phyloP scores from a whole-genome alignment of 257 asterid species.

The Solanum etuberosum region DNA sequence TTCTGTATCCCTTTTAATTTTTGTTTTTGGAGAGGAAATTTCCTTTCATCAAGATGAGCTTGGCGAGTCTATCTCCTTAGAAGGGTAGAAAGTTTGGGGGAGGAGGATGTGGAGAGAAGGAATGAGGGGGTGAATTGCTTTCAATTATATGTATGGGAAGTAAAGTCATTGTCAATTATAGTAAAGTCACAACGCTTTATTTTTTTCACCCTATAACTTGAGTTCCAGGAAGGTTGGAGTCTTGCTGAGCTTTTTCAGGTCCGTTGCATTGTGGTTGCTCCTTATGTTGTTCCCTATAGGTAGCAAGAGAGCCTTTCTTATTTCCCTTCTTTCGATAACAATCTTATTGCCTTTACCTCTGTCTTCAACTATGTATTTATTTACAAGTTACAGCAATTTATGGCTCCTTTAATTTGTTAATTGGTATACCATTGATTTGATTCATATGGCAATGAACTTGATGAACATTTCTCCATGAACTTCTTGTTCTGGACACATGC shows the following conservation, averaged over 20 bases:
- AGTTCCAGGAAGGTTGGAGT: constrained; percentile 95
- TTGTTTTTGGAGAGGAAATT: neutral
- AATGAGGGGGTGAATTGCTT: neutral
- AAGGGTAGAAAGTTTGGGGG: neutral
- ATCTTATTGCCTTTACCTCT: neutral
- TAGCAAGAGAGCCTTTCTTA: constrained; percentile 9
- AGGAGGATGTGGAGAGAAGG: neutral
- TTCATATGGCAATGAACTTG: neutral
- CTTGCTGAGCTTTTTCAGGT: constrained; percentile 84
- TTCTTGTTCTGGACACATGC: neutral
- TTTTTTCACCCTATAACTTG: neutral
- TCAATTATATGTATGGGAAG: neutral
- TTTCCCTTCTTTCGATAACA: neutral
- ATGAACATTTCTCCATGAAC: neutral
- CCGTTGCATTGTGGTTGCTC: constrained; percentile 81
- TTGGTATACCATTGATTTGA: neutral
- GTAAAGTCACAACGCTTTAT: neutral
- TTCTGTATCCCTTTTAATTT: neutral
- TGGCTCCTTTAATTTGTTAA: neutral
- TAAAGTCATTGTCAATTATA: neutral
- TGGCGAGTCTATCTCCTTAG: neutral
- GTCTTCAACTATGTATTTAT: neutral
- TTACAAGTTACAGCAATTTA: neutral
- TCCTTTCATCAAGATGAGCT: neutral
- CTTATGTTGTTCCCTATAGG: constrained; percentile 96